These are phyloP conservation scores for Cryptococcus deneoformans DNA, from an alignment of 1,284 basidiomycete genomes.

Conservation along the genomic window DNA sequence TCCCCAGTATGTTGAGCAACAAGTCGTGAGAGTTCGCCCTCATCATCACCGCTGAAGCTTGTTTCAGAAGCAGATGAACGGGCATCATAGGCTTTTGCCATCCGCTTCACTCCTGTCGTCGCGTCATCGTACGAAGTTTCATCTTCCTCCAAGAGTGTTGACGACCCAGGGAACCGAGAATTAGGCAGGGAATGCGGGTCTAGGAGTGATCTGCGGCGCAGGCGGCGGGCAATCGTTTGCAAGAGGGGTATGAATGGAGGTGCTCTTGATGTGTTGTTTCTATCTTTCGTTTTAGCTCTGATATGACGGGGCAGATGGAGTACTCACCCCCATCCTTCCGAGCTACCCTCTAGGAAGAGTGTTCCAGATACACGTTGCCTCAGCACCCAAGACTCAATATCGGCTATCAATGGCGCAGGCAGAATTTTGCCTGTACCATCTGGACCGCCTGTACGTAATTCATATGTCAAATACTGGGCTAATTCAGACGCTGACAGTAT, in stretches of 20 bases:
- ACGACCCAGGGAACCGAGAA: background rate
- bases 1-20: slow-evolving; percentile 36
- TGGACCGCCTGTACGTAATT: slow-evolving; percentile 37
- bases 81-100: slow-evolving; percentile 38
- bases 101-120: slow-evolving; percentile 34
- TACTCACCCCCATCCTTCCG: slow-evolving; percentile 34
- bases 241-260: slow-evolving; percentile 44
- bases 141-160: slow-evolving; percentile 26
- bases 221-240: slow-evolving; percentile 31
- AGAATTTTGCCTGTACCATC: slow-evolving; percentile 35
- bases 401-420: slow-evolving; percentile 28
- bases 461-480: slow-evolving; percentile 31
- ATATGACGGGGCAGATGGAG: background rate
- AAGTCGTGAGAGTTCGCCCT: slow-evolving; percentile 3
- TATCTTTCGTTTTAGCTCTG: background rate
- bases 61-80: slow-evolving; percentile 28
- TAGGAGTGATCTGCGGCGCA: slow-evolving; percentile 29
- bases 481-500: slow-evolving; percentile 22
- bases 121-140: slow-evolving; percentile 12
- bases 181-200: slow-evolving; percentile 4
- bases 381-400: slow-evolving; percentile 20
- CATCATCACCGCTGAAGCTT: slow-evolving; percentile 13
- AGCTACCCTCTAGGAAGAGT: slow-evolving; percentile 30
- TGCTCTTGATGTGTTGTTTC: slow-evolving; percentile 24
- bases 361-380: slow-evolving; percentile 35